These are phyloP conservation scores for Aureobasidium sp. DNA, from an alignment of 2,329 filamentous ascomycete genomes.

Conservation along the genomic window DNA sequence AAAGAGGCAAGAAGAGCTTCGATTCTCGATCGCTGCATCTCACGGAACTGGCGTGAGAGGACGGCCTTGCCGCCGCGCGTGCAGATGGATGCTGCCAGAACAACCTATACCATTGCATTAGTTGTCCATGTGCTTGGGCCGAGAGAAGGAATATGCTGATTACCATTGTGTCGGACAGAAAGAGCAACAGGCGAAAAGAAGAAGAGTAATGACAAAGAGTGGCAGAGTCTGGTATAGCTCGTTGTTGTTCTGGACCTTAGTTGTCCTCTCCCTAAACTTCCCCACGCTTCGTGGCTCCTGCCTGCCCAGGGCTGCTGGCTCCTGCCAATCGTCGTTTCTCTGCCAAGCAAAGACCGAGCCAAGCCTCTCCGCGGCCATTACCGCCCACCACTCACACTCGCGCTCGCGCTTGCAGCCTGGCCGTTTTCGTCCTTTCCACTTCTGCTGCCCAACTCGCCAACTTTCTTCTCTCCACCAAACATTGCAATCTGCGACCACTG, in stretches of 20 bases:
- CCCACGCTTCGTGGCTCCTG: slow-evolving; percentile 3
- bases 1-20: slow-evolving; percentile 95
- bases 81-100: slow-evolving; percentile 97
- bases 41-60: slow-evolving; percentile 92
- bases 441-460: neutral
- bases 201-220: neutral
- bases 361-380: neutral
- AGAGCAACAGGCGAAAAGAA: neutral
- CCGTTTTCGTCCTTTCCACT: neutral
- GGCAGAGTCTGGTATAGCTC: neutral
- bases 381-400: neutral
- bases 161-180: neutral
- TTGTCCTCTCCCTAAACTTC: slow-evolving; percentile 10
- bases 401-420: neutral
- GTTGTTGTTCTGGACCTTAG: neutral
- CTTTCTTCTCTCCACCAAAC: neutral
- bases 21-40: slow-evolving; percentile 94
- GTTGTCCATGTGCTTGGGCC: neutral
- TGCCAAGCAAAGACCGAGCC: neutral
- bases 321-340: neutral
- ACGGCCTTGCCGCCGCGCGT: slow-evolving; percentile 97
- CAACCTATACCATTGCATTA: slow-evolving; percentile 54
- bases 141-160: neutral
- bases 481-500: neutral
- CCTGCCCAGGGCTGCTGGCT: neutral